A percentile compares a stretch with the other conserved stretches of the same genome.
phyloP scores from a whole-genome alignment of 768 basidiomycete genomes.

The Guyanaporus albipodus region DNA sequence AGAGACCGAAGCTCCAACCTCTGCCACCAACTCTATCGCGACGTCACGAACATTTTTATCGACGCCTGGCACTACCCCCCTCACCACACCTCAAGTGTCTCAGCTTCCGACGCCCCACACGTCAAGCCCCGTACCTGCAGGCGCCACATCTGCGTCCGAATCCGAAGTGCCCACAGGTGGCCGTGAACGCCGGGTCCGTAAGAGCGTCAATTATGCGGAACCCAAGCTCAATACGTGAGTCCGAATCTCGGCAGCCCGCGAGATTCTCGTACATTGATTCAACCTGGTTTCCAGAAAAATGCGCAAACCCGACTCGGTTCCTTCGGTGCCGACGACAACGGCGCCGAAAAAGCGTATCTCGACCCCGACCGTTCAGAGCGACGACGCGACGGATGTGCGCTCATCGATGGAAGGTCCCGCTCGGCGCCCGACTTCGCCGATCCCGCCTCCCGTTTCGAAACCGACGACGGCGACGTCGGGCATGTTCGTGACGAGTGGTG shows the following conservation, averaged over 20 bases:
- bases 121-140: conserved; percentile 42
- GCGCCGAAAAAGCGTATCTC: conserved; percentile 44
- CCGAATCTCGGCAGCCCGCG: not conserved
- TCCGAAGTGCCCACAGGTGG: conserved; percentile 29
- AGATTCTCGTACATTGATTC: conserved; percentile 6
- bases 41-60: conserved; percentile 40
- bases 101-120: conserved; percentile 49
- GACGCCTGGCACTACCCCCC: conserved; percentile 43
- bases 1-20: conserved; percentile 35
- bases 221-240: conserved; percentile 86
- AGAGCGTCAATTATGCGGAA: conserved; percentile 83
- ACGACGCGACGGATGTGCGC: conserved; percentile 39
- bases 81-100: conserved; percentile 30
- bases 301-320: conserved; percentile 72
- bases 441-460: conserved; percentile 32
- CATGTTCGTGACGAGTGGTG: conserved; percentile 25
- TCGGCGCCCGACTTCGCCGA: conserved; percentile 32
- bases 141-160: conserved; percentile 33
- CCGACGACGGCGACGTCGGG: conserved; percentile 37
- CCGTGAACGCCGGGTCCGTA: conserved; percentile 58
- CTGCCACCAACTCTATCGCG: conserved; percentile 32
- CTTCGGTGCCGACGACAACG: conserved; percentile 32
- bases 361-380: conserved; percentile 30
- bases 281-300: conserved; percentile 57
- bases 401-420: conserved; percentile 35